Evolutionary conservation across 1,139 yeast species (phyloP).

Genomic region (Lodderomyces jiufengensis): DNA sequence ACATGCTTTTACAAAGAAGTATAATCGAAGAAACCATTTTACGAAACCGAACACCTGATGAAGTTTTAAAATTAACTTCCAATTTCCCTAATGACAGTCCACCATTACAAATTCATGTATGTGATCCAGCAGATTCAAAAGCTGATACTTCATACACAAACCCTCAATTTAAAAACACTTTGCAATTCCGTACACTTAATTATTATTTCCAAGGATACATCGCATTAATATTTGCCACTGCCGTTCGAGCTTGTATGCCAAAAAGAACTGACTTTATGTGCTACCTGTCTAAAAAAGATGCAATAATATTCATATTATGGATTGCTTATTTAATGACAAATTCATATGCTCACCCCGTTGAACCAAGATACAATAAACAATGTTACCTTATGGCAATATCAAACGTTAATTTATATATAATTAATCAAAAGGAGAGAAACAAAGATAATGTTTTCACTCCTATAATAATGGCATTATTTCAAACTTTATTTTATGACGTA

Average conservation of each 20-base stretch:
- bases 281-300: slow-evolving; percentile 32
- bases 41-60: slow-evolving; percentile 44
- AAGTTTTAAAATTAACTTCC: slow-evolving; percentile 44
- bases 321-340: slow-evolving; percentile 1
- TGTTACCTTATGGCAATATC: slow-evolving; percentile 30
- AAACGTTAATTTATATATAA: slow-evolving; percentile 25
- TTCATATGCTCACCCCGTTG: background rate
- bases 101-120: slow-evolving; percentile 34
- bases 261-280: slow-evolving; percentile 40
- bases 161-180: slow-evolving; percentile 58
- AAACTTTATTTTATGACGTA: slow-evolving; percentile 39
- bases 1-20: slow-evolving; percentile 45
- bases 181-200: slow-evolving; percentile 50
- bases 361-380: slow-evolving; percentile 12
- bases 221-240: slow-evolving; percentile 35
- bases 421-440: slow-evolving; percentile 30
- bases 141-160: slow-evolving; percentile 39
- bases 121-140: slow-evolving; percentile 30
- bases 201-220: slow-evolving; percentile 51
- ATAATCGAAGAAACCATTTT: slow-evolving; percentile 55
- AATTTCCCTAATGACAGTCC: slow-evolving; percentile 28
- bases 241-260: slow-evolving; percentile 42
- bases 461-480: slow-evolving; percentile 45
- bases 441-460: slow-evolving; percentile 38
- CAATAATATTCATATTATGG: slow-evolving; percentile 36